These are phyloP conservation scores for Nemania abortiva DNA, from an alignment of 2,329 filamentous ascomycete genomes.

Conservation along the genomic window DNA sequence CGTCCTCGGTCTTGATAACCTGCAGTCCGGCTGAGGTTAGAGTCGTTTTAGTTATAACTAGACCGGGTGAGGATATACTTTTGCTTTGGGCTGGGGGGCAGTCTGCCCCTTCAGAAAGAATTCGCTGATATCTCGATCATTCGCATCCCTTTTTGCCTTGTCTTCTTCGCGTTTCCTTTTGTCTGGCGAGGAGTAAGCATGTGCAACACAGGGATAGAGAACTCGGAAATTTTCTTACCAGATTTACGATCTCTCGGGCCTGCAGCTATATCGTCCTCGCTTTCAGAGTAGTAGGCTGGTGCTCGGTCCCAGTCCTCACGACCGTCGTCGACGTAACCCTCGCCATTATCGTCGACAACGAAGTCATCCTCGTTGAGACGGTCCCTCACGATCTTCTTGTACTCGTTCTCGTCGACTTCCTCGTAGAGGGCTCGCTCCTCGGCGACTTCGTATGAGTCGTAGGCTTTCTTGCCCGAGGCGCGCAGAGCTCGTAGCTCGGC, in stretches of 20 bases:
- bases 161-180: slow-evolving; percentile 93
- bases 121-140: slow-evolving; percentile 91
- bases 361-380: slow-evolving; percentile 96
- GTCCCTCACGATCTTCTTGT: slow-evolving; percentile 93
- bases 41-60: background rate
- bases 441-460: slow-evolving; percentile 87
- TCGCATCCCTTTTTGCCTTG: slow-evolving; percentile 84
- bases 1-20: slow-evolving; percentile 84
- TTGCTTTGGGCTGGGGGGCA: slow-evolving; percentile 78
- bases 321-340: slow-evolving; percentile 96
- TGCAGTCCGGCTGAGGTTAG: slow-evolving; percentile 53
- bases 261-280: slow-evolving; percentile 71
- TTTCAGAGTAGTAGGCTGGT: slow-evolving; percentile 76
- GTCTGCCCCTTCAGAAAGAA: slow-evolving; percentile 87
- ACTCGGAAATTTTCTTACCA: slow-evolving; percentile 54
- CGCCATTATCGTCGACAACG: slow-evolving; percentile 97
- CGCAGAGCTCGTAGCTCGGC: slow-evolving; percentile 88
- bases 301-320: slow-evolving; percentile 92
- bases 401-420: slow-evolving; percentile 95
- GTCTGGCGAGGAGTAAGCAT: slow-evolving; percentile 59
- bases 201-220: slow-evolving; percentile 1
- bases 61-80: slow-evolving; percentile 64
- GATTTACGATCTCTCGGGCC: slow-evolving; percentile 64
- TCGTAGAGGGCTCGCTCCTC: slow-evolving; percentile 91
- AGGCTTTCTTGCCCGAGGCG: slow-evolving; percentile 89